Evolutionary conservation across 2,329 filamentous ascomycete species (phyloP), one percentile per base, ranked within the genome.

Genomic region (Pseudogymnoascus sp.): DNA sequence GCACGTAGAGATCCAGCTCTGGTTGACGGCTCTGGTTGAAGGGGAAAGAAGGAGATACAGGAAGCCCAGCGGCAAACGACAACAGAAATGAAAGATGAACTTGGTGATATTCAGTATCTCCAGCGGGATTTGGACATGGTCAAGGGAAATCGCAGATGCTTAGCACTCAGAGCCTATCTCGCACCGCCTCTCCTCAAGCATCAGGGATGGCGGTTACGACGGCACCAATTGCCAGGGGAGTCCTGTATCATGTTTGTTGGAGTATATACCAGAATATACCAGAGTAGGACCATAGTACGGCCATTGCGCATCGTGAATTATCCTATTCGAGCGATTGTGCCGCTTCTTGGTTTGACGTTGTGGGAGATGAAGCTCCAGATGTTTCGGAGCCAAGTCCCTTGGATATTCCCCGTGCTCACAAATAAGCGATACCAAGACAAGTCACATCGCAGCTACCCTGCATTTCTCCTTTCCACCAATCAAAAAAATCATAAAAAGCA

Each of bases 361-460:
- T 30, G 45, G 45, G 2, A 9, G 25, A 30, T 52, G 45, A 52
- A 16, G 25, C 45, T 52, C n/a, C 14, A 30, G 8, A 52, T 52
- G 25, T 52, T 52, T 52, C 45, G 45, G 45, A 52, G 45, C 25
- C 25, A 52, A 52, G 45, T 30, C 25, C 45, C n/a, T 52, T 30
- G 25, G 25, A 52, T 22, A 19, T 16, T 8, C 25, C 7, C 4
- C 11, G 7, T 11, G 7, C n/a, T 16, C 7, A 6, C 23, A 52
- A 52, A 30, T 52, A 52, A 52, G 45, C 45, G 25, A 52, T 52
- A 52, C 45, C 45, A 52, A 52, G 45, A 52, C 45, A 30, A 16
- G 25, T 52, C 14, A 14, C 25, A 25, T 30, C 45, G 45, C 45
- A 52, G 7, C 14, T 16, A 52, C 45, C 45, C 8, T 52, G 25